Evolutionary conservation across 2,329 filamentous ascomycete genomes (phyloP).

Genomic region (Cladophialophora psammophila): DNA sequence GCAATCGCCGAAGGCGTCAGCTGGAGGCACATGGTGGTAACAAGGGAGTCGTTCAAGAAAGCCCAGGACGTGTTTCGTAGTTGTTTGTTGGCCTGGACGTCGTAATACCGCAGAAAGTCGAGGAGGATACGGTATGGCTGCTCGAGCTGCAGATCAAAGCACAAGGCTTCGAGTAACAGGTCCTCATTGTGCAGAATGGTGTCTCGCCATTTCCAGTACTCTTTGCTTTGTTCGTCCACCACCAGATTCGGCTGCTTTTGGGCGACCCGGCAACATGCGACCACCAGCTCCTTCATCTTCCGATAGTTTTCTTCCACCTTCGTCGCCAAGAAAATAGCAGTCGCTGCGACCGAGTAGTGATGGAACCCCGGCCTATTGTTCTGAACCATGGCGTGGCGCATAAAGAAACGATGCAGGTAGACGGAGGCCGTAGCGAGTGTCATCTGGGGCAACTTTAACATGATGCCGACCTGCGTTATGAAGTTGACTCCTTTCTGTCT

Average conservation of each 20-base stretch:
- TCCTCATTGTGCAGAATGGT: slow-evolving; percentile 93
- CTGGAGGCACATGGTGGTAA: slow-evolving; percentile 83
- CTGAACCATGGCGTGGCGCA: slow-evolving; percentile 82
- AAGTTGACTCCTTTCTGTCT: slow-evolving; percentile 95
- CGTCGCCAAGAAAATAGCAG: slow-evolving; percentile 89
- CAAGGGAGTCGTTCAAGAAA: slow-evolving; percentile 88
- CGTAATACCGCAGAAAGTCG: slow-evolving; percentile 76
- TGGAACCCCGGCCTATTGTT: slow-evolving; percentile 75
- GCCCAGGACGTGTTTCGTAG: slow-evolving; percentile 89
- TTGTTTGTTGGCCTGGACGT: slow-evolving; percentile 78
- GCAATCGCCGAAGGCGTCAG: slow-evolving; percentile 82
- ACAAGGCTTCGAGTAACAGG: slow-evolving; percentile 86
- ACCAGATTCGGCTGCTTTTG: slow-evolving; percentile 91
- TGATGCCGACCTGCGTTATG: slow-evolving; percentile 90
- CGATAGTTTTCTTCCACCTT: slow-evolving; percentile 97
- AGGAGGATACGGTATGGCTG: slow-evolving; percentile 87
- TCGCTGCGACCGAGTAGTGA: slow-evolving; percentile 92
- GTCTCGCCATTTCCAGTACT: slow-evolving; percentile 98
- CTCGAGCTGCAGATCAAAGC: slow-evolving; percentile 91
- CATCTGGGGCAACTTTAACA: slow-evolving; percentile 89
- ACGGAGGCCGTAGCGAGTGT: slow-evolving; percentile 91
- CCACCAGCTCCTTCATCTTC: slow-evolving; percentile 93
- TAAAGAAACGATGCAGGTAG: slow-evolving; percentile 95
- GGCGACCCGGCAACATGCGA: slow-evolving; percentile 90
- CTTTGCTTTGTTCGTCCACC: slow-evolving; percentile 96